Evolutionary conservation across 202 grass and related monocot species (phyloP), one percentile per base, ranked within the genome.

Genomic region (Zizania palustris): DNA sequence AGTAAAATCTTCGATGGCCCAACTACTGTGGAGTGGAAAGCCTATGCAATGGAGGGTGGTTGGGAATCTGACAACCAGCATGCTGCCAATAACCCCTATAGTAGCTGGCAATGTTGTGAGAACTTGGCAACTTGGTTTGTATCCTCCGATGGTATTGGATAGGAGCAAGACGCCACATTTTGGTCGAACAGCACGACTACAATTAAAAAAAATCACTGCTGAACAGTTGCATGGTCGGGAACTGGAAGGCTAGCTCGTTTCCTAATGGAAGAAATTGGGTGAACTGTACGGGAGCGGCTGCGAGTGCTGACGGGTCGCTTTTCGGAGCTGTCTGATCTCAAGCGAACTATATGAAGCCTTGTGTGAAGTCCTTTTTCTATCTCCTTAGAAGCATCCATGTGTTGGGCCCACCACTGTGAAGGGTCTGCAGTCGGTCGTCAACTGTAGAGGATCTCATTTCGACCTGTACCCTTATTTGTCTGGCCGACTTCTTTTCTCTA

Each of bases 11-110:
- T 71, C 51, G 50, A 80, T 72, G 65, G 21, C 53, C 21, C 41
- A 9, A 7, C 82, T 78, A 89, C 4, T 81, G 35, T 65, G 74
- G 84, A 91, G 61, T 44, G 86, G 76, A 73, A 80, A 91, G 45
- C 90, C 86, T 20, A 97, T 89, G 59, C 83, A 73, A 77, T 91
- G 83, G 36, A 60, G 67, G 36, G 81, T 91, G 20, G 88, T 89
- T 45, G 86, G 88, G 74, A 97, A 97, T 61, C 77, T 89, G 65
- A 87, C 88, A 89, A 97, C 93, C 46, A 91, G 11, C 71, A 90
- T 84, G 71, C 88, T 97, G 73, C 88, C 81, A 66, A 86, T 73
- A 55, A 93, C 75, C 65, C 84, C 90, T 66, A 93, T 88, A 51
- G 38, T 84, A 78, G 91, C 51, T 9, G 82, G 84, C 67, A 93